phyloP scores from a whole-genome alignment of 495 filamentous ascomycete species.

The Chaetomium tenue region DNA sequence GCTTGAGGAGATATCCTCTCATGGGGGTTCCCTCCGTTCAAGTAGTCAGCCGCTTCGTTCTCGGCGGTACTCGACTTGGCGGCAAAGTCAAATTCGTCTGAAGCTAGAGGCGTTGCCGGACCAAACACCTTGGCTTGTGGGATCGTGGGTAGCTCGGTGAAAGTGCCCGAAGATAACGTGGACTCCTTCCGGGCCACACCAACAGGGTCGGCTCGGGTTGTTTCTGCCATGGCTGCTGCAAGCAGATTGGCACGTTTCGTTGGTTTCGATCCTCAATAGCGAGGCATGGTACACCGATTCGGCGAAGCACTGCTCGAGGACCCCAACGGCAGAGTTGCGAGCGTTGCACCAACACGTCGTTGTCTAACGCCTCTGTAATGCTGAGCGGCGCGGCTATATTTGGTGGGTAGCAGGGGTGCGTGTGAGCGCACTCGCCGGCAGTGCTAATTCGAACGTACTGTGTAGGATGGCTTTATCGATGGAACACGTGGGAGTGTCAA shows the following conservation, averaged over 20 bases:
- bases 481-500: not conserved
- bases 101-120: conserved; percentile 25
- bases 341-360: not conserved
- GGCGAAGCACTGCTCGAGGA: not conserved
- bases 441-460: not conserved
- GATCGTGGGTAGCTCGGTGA: conserved; percentile 35
- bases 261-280: conserved; percentile 21
- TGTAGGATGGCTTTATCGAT: not conserved
- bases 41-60: conserved; percentile 42
- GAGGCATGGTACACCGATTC: conserved; percentile 22
- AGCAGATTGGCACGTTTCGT: conserved; percentile 12
- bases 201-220: conserved; percentile 19
- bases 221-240: conserved; percentile 31
- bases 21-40: conserved; percentile 45
- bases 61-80: conserved; percentile 24
- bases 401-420: not conserved
- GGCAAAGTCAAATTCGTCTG: conserved; percentile 39
- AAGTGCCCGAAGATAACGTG: conserved; percentile 28
- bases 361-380: not conserved
- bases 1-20: conserved; percentile 31
- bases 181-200: conserved; percentile 25
- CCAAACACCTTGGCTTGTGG: conserved; percentile 29
- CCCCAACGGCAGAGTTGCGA: not conserved
- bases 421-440: not conserved
- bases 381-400: conserved; percentile 3